These are phyloP conservation scores for Tylopilus orsonianus DNA, from an alignment of 1,284 basidiomycete genomes.

Conservation along the genomic window DNA sequence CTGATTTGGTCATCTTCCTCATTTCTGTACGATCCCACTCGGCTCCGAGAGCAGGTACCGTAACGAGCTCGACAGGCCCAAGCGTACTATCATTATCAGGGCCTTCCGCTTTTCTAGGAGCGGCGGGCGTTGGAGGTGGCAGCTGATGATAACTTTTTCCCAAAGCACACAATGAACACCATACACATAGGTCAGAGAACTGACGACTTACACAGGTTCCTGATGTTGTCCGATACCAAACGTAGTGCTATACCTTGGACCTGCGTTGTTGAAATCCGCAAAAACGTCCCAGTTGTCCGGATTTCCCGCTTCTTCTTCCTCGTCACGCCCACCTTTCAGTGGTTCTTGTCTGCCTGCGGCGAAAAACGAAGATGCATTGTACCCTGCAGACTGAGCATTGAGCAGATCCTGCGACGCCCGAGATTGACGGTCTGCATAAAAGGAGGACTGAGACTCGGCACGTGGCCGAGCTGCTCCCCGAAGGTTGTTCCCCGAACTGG, in stretches of 20 bases:
- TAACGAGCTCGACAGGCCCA: slow-evolving; percentile 75
- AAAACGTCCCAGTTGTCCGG: slow-evolving; percentile 78
- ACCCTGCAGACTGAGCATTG: slow-evolving; percentile 52
- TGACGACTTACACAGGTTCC: slow-evolving; percentile 38
- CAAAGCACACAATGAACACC: slow-evolving; percentile 5
- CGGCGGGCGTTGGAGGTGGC: slow-evolving; percentile 39
- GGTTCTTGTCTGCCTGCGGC: slow-evolving; percentile 68
- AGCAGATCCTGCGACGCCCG: slow-evolving; percentile 47
- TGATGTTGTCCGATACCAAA: slow-evolving; percentile 43
- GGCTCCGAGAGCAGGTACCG: slow-evolving; percentile 82
- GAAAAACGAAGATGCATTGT: slow-evolving; percentile 66
- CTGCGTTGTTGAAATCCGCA: slow-evolving; percentile 88
- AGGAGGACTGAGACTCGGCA: slow-evolving; percentile 70
- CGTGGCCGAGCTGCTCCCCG: slow-evolving; percentile 39
- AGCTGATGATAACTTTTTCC: slow-evolving; percentile 53
- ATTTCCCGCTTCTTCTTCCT: slow-evolving; percentile 42
- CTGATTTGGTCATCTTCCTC: slow-evolving; percentile 69
- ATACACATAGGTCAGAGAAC: neutral
- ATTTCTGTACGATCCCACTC: slow-evolving; percentile 84
- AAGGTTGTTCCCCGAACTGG: slow-evolving; percentile 13
- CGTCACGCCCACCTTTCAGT: slow-evolving; percentile 69
- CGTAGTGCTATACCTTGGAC: slow-evolving; percentile 73
- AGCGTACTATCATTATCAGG: slow-evolving; percentile 33
- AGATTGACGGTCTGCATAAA: slow-evolving; percentile 43
- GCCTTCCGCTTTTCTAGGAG: slow-evolving; percentile 30